Evolutionary conservation across 1,139 yeast species (phyloP).

Genomic region (Saccharomyces pastorianus): DNA sequence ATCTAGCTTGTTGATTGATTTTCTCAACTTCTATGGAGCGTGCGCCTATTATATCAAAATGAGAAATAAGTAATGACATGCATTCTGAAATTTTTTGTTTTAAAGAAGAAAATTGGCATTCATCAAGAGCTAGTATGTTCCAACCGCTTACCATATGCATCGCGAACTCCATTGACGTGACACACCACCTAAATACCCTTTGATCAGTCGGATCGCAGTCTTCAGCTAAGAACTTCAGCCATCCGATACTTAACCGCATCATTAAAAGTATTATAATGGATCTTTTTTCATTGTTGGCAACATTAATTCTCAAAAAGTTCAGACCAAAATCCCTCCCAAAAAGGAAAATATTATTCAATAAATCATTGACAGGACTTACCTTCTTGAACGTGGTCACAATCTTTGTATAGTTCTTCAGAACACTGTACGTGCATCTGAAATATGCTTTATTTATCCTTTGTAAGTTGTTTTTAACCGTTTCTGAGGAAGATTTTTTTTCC

Average conservation of each 20-base stretch:
- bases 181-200: conserved; percentile 93
- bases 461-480: conserved; percentile 68
- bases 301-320: conserved; percentile 58
- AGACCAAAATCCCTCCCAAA: conserved; percentile 82
- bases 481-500: conserved; percentile 65
- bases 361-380: conserved; percentile 60
- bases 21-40: conserved; percentile 67
- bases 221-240: conserved; percentile 90
- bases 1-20: conserved; percentile 35
- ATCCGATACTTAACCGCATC: conserved; percentile 70
- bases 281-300: conserved; percentile 46
- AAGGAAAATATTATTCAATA: conserved; percentile 66
- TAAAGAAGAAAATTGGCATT: conserved; percentile 64
- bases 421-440: conserved; percentile 60
- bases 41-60: conserved; percentile 97
- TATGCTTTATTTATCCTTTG: conserved; percentile 58
- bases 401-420: conserved; percentile 54
- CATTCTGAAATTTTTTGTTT: conserved; percentile 88
- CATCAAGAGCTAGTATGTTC: conserved; percentile 72
- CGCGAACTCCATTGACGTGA: conserved; percentile 87
- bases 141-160: conserved; percentile 92
- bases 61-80: conserved; percentile 87
- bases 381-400: conserved; percentile 42
- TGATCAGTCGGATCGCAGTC: conserved; percentile 91
- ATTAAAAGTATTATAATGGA: conserved; percentile 65